Evolutionary conservation across 345 rosid genomes (phyloP), one percentile per base, ranked within the genome.

Genomic region (Moricandia arvensis): DNA sequence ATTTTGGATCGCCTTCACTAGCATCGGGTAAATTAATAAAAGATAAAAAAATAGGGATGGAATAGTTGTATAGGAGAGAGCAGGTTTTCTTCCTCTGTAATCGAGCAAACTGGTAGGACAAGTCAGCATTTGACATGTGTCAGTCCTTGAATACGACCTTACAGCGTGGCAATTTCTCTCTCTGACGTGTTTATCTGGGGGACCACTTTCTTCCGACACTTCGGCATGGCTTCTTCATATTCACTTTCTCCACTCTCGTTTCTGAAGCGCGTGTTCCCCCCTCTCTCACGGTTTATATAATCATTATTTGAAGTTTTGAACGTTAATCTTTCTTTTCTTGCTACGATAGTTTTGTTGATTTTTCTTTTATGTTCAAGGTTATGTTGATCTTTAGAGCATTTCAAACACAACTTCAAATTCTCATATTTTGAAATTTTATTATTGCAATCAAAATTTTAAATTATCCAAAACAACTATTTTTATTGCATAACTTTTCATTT

Each of bases 191-290:
- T 21, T 1, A 10, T 0, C 0, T 72, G 47, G 73, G 73, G 81
- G 81, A 78, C 81, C 81, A 78, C 77, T 60, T 30, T 60, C 51
- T 51, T 72, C 76, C 81, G 81, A 78, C 81, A 78, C 73, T 59
- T 66, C 73, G 81, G 81, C 81, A 78, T 78, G 73, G 64, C 59
- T 38, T 8, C 18, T 31, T 65, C 24, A n/a, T 61, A 6, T 41
- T 71, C 12, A 7, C 30, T 41, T 65, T 33, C 54, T 33, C 64
- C 72, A 70, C 21, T 62, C 66, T 63, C 75, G 2, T 62, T 6
- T 55, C 2, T 0, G 0, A 29, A 26, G 69, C 74, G 77, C 59
- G 73, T 72, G 69, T 29, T 1, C n/a, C 12, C 0, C 66, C 59
- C 24, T 21, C 24, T 60, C 15, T 43, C 64, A 5, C 3, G 1